A percentile compares a stretch with the other conserved stretches of the same genome.
phyloP scores from a whole-genome alignment of 176 grass and related monocot species.

The Oryza coarctata region DNA sequence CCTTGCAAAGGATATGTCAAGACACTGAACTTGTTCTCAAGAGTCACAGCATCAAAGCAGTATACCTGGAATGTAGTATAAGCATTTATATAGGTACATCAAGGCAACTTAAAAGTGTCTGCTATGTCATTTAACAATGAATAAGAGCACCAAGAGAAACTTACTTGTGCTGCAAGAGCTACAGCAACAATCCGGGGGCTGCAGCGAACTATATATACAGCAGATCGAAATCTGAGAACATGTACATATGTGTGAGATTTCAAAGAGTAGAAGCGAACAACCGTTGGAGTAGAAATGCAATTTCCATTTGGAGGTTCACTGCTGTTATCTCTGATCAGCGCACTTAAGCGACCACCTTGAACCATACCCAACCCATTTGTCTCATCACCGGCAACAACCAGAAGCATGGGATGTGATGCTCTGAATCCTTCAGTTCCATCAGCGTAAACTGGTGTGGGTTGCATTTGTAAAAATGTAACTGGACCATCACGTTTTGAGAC shows the following conservation, averaged over 20 bases:
- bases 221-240: constrained; percentile 87
- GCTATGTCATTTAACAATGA: background rate
- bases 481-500: constrained; percentile 97
- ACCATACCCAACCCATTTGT: constrained; percentile 87
- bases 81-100: constrained; percentile 32
- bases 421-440: constrained; percentile 75
- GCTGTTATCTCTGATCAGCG: constrained; percentile 82
- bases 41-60: constrained; percentile 97
- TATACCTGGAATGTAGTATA: constrained; percentile 70
- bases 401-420: constrained; percentile 93
- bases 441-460: constrained; percentile 65
- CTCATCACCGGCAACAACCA: constrained; percentile 95
- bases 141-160: constrained; percentile 30
- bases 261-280: constrained; percentile 94
- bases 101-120: background rate
- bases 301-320: constrained; percentile 66
- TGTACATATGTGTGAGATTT: constrained; percentile 94
- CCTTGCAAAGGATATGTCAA: constrained; percentile 94
- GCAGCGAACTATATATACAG: constrained; percentile 97
- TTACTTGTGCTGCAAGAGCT: constrained; percentile 98
- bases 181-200: constrained; percentile 90
- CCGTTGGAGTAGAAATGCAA: constrained; percentile 73
- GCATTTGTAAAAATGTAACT: constrained; percentile 99
- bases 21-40: constrained; percentile 96
- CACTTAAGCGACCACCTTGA: constrained; percentile 92